A percentile compares a stretch with the other conserved stretches of the same genome.
phyloP scores from a whole-genome alignment of 2,329 filamentous ascomycete species.

The Geoglossum cookeanum region DNA sequence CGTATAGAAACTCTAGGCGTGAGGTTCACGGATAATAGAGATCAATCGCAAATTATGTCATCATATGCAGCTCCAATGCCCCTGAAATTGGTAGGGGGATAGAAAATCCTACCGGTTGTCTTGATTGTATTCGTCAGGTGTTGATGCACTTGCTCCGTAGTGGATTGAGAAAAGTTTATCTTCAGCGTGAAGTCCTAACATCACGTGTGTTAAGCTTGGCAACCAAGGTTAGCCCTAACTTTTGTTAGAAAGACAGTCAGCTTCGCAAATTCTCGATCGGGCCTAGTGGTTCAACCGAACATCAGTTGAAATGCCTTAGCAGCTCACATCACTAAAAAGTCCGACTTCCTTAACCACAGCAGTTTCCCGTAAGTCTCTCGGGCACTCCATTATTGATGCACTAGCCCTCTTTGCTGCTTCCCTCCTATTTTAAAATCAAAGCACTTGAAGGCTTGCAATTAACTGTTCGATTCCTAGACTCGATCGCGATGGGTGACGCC shows the following conservation, averaged over 20 bases:
- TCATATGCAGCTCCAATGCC: slow-evolving; percentile 34
- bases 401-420: neutral
- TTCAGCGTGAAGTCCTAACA: neutral
- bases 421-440: neutral
- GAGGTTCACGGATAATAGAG: slow-evolving; percentile 54
- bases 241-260: neutral
- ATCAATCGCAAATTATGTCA: slow-evolving; percentile 99
- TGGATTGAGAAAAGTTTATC: neutral
- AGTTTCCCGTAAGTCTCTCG: neutral
- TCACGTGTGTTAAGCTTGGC: neutral
- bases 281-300: neutral
- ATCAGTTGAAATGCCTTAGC: neutral
- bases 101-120: slow-evolving; percentile 2
- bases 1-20: slow-evolving; percentile 78
- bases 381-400: neutral
- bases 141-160: neutral
- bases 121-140: neutral
- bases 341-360: neutral
- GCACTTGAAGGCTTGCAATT: neutral
- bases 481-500: slow-evolving; percentile 60
- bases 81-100: slow-evolving; percentile 10
- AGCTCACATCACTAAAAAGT: neutral
- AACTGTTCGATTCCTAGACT: neutral
- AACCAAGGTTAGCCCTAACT: neutral
- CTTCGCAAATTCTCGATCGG: neutral